Evolutionary conservation across 768 basidiomycete species (phyloP), one percentile per base, ranked within the genome.

Genomic region (Boletus subcaerulescens): DNA sequence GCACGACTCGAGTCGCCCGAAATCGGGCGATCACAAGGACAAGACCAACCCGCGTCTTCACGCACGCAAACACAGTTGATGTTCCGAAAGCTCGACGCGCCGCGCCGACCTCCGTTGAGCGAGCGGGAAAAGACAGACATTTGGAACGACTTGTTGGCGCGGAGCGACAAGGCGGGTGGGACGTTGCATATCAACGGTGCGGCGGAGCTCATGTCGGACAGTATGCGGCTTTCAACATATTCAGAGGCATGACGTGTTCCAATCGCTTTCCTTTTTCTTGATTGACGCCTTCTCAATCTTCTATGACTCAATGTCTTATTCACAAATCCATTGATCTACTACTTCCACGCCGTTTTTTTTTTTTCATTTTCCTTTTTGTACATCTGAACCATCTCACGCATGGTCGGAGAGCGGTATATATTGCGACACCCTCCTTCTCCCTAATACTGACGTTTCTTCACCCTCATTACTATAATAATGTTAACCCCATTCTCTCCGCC

Each of bases 91-190:
- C 62, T 83, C 22, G 61, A 70, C n/a, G 61, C 56, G 29, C 66
- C 65, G 29, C 69, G 70, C 48, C 67, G 70, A 50, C 67, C 69
- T 22, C 75, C 69, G 41, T 68, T 85, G 65, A 82, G 82, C 24
- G 86, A 89, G 65, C 71, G 80, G 61, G 87, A 91, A 72, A 91
- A 91, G 73, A 77, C 79, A 8, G 81, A 78, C 13, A 81, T 80
- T 61, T 91, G 87, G 88, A 79, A 87, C 52, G 84, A 84, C 56
- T 62, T 91, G 51, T 69, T 90, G 56, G 78, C 81, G 65, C 76
- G 79, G 60, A 89, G 88, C 61, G 85, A 77, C 40, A 69, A 71
- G 48, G 89, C 89, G 1, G 89, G 89, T 1, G 89, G 89, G 42
- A 91, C 89, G 49, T 65, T 91, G 51, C 86, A 83, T 60, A 64